Evolutionary conservation across 2,329 filamentous ascomycete genomes (phyloP).

Genomic region (Sporothrix pallida): DNA sequence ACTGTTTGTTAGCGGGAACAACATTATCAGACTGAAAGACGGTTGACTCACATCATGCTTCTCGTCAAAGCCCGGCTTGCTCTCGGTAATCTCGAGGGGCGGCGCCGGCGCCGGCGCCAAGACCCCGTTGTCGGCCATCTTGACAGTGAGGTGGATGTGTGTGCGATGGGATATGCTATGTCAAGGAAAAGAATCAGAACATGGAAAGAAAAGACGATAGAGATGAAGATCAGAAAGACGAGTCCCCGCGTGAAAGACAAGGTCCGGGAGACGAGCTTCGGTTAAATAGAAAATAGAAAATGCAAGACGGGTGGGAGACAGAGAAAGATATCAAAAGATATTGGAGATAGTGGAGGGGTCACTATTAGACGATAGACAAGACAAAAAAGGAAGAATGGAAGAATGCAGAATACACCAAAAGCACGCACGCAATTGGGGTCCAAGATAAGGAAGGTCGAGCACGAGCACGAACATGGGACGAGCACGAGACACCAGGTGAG

Average conservation of each 20-base stretch:
- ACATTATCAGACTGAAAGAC: too few species aligned
- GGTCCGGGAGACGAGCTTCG: not conserved
- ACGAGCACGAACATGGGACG: not conserved
- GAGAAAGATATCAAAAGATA: not conserved
- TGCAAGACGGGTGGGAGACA: not conserved
- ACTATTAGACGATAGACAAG: not conserved
- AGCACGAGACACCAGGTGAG: not conserved
- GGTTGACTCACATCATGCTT: not conserved
- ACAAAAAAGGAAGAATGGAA: not conserved
- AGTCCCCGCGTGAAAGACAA: not conserved
- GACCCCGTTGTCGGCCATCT: slow-evolving; percentile 7
- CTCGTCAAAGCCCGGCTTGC: slow-evolving; percentile 18
- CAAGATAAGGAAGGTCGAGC: slow-evolving; percentile 19
- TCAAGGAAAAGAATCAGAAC: too few species aligned
- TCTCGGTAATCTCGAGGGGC: not conserved
- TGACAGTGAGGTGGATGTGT: too few species aligned
- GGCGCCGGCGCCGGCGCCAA: not conserved
- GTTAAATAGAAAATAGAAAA: slow-evolving; percentile 15
- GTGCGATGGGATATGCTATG: not conserved
- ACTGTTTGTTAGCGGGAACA: not conserved
- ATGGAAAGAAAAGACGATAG: not conserved
- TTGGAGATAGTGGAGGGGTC: not conserved
- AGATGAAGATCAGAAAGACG: not conserved
- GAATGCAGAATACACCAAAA: not conserved
- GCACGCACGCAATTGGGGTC: slow-evolving; percentile 14